phyloP scores from a whole-genome alignment of 352 stramenopile genomes.

The Globisporangium polare region DNA sequence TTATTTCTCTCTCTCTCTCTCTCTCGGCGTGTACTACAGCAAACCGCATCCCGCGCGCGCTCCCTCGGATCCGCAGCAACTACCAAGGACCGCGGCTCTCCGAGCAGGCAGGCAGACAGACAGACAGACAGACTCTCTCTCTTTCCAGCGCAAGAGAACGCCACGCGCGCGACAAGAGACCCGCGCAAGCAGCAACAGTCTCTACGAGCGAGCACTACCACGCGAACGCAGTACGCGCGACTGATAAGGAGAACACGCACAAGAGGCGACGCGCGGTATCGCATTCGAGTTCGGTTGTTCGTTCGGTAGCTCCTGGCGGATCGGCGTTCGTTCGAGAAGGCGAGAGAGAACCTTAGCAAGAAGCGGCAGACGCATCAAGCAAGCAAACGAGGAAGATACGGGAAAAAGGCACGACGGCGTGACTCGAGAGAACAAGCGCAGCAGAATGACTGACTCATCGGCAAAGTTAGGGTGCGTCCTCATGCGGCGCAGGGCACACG shows the following conservation, averaged over 20 bases:
- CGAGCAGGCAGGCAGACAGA: constrained; percentile 1
- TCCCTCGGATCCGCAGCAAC: neutral
- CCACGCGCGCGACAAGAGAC: neutral
- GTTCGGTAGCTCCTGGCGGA: constrained; percentile 6
- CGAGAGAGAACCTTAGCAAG: neutral
- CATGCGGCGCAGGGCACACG: neutral
- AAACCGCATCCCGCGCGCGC: neutral
- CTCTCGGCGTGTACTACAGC: neutral
- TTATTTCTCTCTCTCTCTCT: constrained; percentile 5
- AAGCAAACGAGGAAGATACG: constrained; percentile 2
- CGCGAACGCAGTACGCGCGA: neutral
- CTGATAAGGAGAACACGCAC: neutral
- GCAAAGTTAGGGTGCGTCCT: constrained; percentile 30
- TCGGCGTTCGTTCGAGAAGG: neutral
- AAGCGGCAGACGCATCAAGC: neutral
- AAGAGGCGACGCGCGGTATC: constrained; percentile 6
- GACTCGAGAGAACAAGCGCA: neutral
- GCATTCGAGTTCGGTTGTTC: neutral
- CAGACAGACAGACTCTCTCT: too few species aligned
- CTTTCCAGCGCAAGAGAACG: neutral
- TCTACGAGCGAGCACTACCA: neutral
- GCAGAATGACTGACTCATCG: constrained; percentile 29
- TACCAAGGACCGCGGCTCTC: neutral
- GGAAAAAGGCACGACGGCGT: neutral
- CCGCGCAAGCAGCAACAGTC: neutral